These are phyloP conservation scores for Hura crepitans DNA, from an alignment of 441 rosid species.

Conservation along the genomic window DNA sequence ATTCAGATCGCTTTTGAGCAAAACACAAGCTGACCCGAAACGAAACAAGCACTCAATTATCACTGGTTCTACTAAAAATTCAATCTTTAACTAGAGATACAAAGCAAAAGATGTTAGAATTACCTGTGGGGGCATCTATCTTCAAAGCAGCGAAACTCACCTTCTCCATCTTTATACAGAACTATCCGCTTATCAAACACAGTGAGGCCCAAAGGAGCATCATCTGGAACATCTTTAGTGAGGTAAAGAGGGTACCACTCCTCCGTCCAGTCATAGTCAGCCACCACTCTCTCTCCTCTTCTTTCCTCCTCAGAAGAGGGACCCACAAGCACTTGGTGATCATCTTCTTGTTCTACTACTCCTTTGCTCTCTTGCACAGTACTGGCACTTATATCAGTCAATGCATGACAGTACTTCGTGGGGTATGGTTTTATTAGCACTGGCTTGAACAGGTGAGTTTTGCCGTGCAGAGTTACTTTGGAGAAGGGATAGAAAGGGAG, in stretches of 20 bases:
- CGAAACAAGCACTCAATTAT: background rate
- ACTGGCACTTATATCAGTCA: slow-evolving; percentile 21
- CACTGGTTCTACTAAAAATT: background rate
- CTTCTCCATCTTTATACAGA: slow-evolving; percentile 70
- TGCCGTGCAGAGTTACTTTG: slow-evolving; percentile 6
- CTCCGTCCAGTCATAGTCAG: slow-evolving; percentile 73
- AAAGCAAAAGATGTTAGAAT: slow-evolving; percentile 5
- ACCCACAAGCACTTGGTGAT: slow-evolving; percentile 24
- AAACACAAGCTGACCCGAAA: too few relatives aligned
- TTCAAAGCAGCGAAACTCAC: slow-evolving; percentile 57
- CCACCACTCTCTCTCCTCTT: slow-evolving; percentile 43
- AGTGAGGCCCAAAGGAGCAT: slow-evolving; percentile 87
- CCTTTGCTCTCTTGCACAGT: background rate
- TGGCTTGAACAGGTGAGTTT: slow-evolving; percentile 8
- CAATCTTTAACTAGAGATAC: background rate
- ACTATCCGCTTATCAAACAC: slow-evolving; percentile 78
- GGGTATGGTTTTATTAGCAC: background rate
- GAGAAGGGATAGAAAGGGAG: slow-evolving; percentile 11
- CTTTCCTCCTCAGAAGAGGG: slow-evolving; percentile 35
- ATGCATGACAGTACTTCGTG: slow-evolving; percentile 31
- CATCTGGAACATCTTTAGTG: slow-evolving; percentile 73
- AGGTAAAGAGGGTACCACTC: slow-evolving; percentile 96
- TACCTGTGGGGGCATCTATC: slow-evolving; percentile 96
- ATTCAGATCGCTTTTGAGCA: too few relatives aligned
- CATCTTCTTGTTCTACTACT: slow-evolving; percentile 23